Base-by-base conservation (phyloP, 176 grass and related monocot species). In the Themeda triandra region DNA sequence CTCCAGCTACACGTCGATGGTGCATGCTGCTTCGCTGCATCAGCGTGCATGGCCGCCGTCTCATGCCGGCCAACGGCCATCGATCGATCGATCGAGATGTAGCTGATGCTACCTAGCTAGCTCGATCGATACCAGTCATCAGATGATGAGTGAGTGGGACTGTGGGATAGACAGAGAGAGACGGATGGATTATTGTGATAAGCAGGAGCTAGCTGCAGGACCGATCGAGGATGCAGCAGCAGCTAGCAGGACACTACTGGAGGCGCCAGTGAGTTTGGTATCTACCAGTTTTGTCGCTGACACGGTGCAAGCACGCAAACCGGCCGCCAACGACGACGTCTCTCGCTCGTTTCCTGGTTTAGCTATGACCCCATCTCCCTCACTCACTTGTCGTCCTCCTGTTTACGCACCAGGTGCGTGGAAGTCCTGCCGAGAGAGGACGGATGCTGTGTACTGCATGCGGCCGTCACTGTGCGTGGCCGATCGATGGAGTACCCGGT, bases 261-360 rank as follows among this genome's bases (percentile, higher is more conserved):
- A 58, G 56, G 12, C 4, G 4, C 4, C 71, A 80, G 81, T 27
- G 85, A 77, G 81, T 77, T 91, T 91, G 89, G 85, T 88, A 87
- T 84, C 63, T 46, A 84, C 76, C 85, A 91, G 85, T 87, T 81
- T 54, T 76, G 76, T 84, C 85, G 81, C 85, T 63, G 60, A 63
- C 60, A 63, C 60, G 60, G 21, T 19, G 59, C 59, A 27, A 27
- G 42, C 85, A 78, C 73, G 14, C 63, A 64, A 69, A 75, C 27
- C 40, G 42, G 42, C 1, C 46, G 72, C 53, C 54, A 24, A 58
- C 54, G 54, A 24, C 23, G 23, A 4, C 53, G 51, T 56, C 51
- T 23, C 51, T 56, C 6, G 5, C 19, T 19, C 17, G n/a, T n/a
- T n/a, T n/a, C 13, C 44, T 10, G n/a, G n/a, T n/a, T n/a, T n/a